A percentile compares a stretch with the other conserved stretches of the same genome.
phyloP scores from a whole-genome alignment of 495 filamentous ascomycete species.

The Xylaria palmicola region DNA sequence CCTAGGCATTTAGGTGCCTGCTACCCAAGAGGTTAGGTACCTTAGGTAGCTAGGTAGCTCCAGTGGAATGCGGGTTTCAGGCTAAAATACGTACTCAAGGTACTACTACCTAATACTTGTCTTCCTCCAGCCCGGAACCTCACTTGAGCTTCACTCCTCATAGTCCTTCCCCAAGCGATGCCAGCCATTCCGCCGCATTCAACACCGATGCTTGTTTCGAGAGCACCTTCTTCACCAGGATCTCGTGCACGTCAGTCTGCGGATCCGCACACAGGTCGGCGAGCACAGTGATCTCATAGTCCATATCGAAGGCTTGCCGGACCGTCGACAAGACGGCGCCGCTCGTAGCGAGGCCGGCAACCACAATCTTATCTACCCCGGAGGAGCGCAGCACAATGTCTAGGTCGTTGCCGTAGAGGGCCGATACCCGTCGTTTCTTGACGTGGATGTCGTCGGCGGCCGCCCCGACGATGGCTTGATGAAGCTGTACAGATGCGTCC shows the following conservation, averaged over 20 bases:
- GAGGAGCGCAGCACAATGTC: constrained; percentile 38
- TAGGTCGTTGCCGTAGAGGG: constrained; percentile 37
- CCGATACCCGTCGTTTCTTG: constrained; percentile 39
- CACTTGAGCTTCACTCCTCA: no score
- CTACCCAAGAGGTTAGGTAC: no score
- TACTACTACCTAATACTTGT: neutral
- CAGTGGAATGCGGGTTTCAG: no score
- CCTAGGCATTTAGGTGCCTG: no score
- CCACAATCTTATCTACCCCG: constrained; percentile 29
- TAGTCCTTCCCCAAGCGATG: constrained; percentile 1
- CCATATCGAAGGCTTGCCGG: constrained; percentile 37
- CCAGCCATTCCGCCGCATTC: constrained; percentile 4
- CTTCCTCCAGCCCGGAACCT: no score
- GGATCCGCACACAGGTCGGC: constrained; percentile 41
- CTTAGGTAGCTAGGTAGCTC: no score
- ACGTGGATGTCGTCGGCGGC: constrained; percentile 30
- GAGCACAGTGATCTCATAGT: constrained; percentile 37
- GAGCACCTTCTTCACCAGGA: constrained; percentile 40
- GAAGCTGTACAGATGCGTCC: constrained; percentile 22
- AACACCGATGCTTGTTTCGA: constrained; percentile 20
- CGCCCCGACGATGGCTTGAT: constrained; percentile 24
- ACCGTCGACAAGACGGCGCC: constrained; percentile 45
- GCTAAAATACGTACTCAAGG: neutral
- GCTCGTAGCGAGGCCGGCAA: constrained; percentile 38
- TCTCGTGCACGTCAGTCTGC: constrained; percentile 33